Conservation (phyloP, 805 yeast species). For the Spathaspora girioi region DNA sequence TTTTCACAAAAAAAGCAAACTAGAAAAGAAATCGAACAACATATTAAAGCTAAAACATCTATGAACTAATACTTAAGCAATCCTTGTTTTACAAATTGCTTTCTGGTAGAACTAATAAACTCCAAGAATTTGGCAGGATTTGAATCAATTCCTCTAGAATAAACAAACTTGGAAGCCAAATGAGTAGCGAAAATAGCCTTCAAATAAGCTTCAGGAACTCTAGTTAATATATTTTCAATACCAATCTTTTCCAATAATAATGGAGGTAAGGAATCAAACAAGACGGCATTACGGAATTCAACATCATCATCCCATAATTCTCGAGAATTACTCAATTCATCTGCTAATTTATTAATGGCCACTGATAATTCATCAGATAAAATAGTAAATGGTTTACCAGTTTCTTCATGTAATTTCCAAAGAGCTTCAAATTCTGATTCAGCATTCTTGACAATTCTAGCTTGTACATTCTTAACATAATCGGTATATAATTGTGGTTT, state of each 20-base stretch:
- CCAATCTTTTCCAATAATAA: constrained; percentile 64
- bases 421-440: constrained; percentile 78
- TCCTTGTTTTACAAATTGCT: constrained; percentile 30
- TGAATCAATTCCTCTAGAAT: constrained; percentile 73
- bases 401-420: constrained; percentile 69
- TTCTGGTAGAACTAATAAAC: constrained; percentile 58
- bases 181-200: constrained; percentile 86
- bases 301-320: constrained; percentile 83
- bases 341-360: constrained; percentile 81
- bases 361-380: constrained; percentile 80
- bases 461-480: constrained; percentile 85
- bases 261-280: constrained; percentile 74
- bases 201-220: constrained; percentile 86
- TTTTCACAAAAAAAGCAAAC: not conserved
- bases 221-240: constrained; percentile 59
- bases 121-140: constrained; percentile 78
- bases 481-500: constrained; percentile 72
- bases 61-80: constrained; percentile 17
- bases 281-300: constrained; percentile 70
- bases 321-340: constrained; percentile 75
- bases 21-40: not conserved
- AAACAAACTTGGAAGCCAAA: constrained; percentile 81
- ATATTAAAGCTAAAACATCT: not conserved
- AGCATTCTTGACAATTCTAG: constrained; percentile 73
- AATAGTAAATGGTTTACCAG: constrained; percentile 61